A percentile compares a stretch with the other conserved stretches of the same genome.
These are phyloP conservation scores for Rhododendron kiyosumense DNA, from an alignment of 148 eudicot genomes.

Conservation along the genomic window DNA sequence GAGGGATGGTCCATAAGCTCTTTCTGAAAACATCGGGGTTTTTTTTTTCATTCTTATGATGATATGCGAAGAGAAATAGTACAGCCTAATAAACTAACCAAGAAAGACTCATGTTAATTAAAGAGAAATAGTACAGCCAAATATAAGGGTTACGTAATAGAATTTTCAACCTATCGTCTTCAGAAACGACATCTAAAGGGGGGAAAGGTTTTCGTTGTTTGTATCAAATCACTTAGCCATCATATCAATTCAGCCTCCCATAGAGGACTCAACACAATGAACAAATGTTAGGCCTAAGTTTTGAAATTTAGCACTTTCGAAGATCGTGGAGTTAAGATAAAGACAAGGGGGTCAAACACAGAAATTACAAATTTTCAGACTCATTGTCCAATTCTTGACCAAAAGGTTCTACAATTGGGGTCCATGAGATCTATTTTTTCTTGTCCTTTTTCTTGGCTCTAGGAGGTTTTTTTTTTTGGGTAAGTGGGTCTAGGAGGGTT, in stretches of 20 bases:
- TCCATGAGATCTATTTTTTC: not conserved
- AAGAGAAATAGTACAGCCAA: not conserved
- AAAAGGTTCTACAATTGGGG: not conserved
- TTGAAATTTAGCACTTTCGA: not conserved
- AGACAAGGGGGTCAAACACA: not conserved
- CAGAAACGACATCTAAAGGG: constrained; percentile 4
- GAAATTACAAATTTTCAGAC: not conserved
- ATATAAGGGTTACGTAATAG: not conserved
- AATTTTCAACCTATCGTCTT: not conserved
- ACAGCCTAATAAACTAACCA: too few species aligned
- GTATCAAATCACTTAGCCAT: not conserved
- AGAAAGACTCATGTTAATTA: not conserved
- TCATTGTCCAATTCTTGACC: not conserved
- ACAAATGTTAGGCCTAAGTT: not conserved
- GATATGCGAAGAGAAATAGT: too few species aligned
- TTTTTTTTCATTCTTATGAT: too few species aligned
- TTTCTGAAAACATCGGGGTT: too few species aligned
- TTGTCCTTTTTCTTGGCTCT: not conserved
- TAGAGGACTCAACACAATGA: not conserved
- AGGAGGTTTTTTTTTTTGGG: not conserved
- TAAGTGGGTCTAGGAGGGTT: not conserved
- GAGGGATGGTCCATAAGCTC: too few species aligned
- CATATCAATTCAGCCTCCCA: not conserved
- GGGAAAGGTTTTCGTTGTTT: constrained; percentile 5
- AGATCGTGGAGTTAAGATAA: not conserved